Conservation (phyloP, 805 yeast genomes). For the Brettanomyces sp. region DNA sequence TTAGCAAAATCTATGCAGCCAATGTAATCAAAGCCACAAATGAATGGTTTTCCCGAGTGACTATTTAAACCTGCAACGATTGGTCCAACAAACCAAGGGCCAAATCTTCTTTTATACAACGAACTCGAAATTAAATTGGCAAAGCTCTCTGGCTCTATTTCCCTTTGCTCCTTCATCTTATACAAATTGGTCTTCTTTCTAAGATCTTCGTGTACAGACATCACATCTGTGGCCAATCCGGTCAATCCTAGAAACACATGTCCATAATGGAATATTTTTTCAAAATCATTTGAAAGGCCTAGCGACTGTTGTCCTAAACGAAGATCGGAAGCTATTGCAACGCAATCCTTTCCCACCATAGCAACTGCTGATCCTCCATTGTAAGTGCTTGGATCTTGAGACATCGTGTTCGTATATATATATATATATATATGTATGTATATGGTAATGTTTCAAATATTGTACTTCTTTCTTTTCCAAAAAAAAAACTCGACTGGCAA, state of each 20-base stretch:
- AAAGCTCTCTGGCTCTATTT: conserved; percentile 86
- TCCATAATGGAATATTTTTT: conserved; percentile 80
- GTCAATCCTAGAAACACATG: conserved; percentile 86
- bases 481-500: no score
- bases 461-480: background rate
- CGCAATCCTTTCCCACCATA: conserved; percentile 97
- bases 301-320: conserved; percentile 90
- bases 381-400: conserved; percentile 3
- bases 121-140: conserved; percentile 89
- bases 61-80: conserved; percentile 91
- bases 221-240: conserved; percentile 91
- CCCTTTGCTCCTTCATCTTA: conserved; percentile 83
- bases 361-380: conserved; percentile 84
- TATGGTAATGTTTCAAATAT: background rate
- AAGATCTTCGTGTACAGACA: conserved; percentile 73
- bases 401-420: background rate
- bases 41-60: conserved; percentile 73
- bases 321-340: conserved; percentile 93
- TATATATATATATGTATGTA: background rate
- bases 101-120: conserved; percentile 83
- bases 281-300: conserved; percentile 88
- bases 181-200: conserved; percentile 80
- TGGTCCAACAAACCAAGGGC: conserved; percentile 96
- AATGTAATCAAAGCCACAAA: conserved; percentile 92
- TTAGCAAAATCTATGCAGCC: conserved; percentile 94